phyloP scores from a whole-genome alignment of 2,329 filamentous ascomycete species.

The Lomentospora prolificans region DNA sequence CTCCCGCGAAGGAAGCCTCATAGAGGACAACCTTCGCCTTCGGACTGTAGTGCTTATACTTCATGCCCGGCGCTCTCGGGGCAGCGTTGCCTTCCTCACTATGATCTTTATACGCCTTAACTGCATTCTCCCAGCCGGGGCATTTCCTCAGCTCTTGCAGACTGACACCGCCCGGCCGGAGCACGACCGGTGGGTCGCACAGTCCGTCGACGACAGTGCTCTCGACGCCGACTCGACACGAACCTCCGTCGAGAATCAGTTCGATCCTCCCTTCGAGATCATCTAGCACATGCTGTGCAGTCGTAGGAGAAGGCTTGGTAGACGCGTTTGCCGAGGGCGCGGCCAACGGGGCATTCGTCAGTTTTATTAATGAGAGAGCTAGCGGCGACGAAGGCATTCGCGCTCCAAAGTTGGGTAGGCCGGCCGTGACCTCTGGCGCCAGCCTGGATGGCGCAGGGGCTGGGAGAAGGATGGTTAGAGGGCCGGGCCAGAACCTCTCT shows the following conservation, averaged over 20 bases:
- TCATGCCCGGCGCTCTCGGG: constrained; percentile 92
- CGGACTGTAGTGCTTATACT: constrained; percentile 96
- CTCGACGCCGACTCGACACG: constrained; percentile 83
- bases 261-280: constrained; percentile 77
- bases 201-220: constrained; percentile 94
- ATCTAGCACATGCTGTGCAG: constrained; percentile 77
- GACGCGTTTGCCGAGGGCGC: constrained; percentile 92
- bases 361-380: constrained; percentile 77
- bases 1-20: constrained; percentile 40
- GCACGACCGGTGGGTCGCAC: constrained; percentile 66
- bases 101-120: constrained; percentile 69
- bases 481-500: constrained; percentile 83
- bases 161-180: constrained; percentile 79
- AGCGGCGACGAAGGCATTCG: constrained; percentile 80
- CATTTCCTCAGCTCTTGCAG: constrained; percentile 67
- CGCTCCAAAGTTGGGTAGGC: constrained; percentile 73
- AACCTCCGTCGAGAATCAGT: constrained; percentile 79
- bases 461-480: constrained; percentile 80
- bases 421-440: constrained; percentile 86
- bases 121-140: constrained; percentile 71
- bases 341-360: constrained; percentile 69
- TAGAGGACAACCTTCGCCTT: constrained; percentile 78
- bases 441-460: constrained; percentile 60
- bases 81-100: constrained; percentile 53
- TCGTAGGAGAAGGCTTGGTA: constrained; percentile 84